Percentiles rank a stretch among this genome's conserved stretches.
Conservation (phyloP, 108 stramenopile species). For the Parietichytrium sp. region DNA sequence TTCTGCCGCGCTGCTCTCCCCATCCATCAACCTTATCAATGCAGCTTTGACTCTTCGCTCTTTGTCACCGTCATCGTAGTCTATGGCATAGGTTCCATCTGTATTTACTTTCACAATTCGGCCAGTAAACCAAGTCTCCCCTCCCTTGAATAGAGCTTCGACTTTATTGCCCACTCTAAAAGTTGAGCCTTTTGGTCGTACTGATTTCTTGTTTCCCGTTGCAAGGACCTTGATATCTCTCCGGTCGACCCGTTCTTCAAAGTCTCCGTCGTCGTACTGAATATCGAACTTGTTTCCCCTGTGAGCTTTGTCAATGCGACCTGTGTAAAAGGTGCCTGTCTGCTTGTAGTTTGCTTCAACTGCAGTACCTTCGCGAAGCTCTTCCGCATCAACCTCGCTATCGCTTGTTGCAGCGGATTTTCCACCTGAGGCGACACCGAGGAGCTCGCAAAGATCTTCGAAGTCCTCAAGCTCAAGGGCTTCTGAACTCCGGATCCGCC, state of each 20-base stretch:
- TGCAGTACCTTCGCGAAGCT: background rate
- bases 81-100: conserved; percentile 19
- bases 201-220: no score
- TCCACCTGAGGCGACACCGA: background rate
- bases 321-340: background rate
- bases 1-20: no score
- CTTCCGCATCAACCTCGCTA: background rate
- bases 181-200: no score
- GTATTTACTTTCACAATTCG: background rate
- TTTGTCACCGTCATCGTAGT: conserved; percentile 47
- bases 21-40: background rate
- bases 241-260: background rate
- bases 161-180: no score
- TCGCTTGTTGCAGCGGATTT: background rate
- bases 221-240: background rate
- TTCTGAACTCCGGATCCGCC: background rate
- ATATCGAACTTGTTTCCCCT: background rate
- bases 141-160: conserved; percentile 50
- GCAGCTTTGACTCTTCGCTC: conserved; percentile 29
- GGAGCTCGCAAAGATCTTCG: background rate
- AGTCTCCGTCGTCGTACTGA: conserved; percentile 18
- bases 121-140: background rate
- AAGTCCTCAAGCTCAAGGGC: background rate
- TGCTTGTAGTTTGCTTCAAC: background rate
- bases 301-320: background rate